Conservation (phyloP, 179 eudicot genomes). For the Patellifolia procumbens region DNA sequence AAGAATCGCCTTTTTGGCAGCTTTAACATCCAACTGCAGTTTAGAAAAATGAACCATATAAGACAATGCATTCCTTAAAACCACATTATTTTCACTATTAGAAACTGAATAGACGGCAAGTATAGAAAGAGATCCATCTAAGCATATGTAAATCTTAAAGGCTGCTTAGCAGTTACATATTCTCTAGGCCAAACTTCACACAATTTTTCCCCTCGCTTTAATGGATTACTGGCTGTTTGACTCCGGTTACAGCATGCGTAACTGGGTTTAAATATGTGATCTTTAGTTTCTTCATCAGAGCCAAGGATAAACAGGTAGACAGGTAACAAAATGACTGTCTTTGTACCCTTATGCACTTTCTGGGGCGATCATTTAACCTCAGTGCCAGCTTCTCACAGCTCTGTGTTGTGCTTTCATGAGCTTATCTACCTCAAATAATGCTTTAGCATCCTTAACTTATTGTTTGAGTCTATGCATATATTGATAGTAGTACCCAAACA, state of each 20-base stretch:
- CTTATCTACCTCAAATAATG: no score
- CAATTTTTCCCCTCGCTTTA: not conserved
- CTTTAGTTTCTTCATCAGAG: no score
- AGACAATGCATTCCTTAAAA: conserved; percentile 13
- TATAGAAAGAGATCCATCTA: not conserved
- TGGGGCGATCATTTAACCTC: no score
- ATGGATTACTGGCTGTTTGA: not conserved
- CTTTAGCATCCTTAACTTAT: no score
- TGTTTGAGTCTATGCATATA: no score
- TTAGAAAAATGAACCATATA: conserved; percentile 13
- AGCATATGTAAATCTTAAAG: not conserved
- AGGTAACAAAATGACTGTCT: no score
- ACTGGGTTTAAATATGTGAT: not conserved
- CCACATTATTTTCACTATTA: not conserved
- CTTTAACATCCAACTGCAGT: conserved; percentile 76
- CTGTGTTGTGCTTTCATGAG: no score
- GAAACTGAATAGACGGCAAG: not conserved
- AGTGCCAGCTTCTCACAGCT: no score
- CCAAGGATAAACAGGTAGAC: no score
- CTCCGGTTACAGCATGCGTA: not conserved
- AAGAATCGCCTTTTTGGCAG: conserved; percentile 81
- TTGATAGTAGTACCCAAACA: not conserved
- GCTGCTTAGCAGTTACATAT: not conserved
- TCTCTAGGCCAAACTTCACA: not conserved
- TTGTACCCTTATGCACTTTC: no score